Evolutionary conservation across 2,329 filamentous ascomycete species (phyloP).

Genomic region (Nigrospora osmanthi): DNA sequence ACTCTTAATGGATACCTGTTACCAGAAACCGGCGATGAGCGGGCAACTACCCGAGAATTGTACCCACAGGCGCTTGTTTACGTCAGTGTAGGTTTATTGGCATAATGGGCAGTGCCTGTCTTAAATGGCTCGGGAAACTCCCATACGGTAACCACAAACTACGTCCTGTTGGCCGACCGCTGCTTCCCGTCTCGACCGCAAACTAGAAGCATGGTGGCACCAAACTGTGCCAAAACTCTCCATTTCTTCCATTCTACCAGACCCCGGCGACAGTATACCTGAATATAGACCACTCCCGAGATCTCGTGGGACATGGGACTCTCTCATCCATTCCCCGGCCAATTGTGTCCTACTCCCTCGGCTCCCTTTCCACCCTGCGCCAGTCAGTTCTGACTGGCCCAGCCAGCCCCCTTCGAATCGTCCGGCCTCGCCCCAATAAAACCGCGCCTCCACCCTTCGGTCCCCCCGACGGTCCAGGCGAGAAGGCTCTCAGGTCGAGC

Average conservation of each 20-base stretch:
- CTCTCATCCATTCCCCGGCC: background rate
- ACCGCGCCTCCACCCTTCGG: constrained; percentile 28
- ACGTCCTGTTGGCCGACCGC: too few species aligned
- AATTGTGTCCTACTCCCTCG: background rate
- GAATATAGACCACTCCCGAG: background rate
- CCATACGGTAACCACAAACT: too few species aligned
- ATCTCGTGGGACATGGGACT: background rate
- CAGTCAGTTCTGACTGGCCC: constrained; percentile 25
- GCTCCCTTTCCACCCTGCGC: constrained; percentile 13
- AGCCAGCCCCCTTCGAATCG: constrained; percentile 24
- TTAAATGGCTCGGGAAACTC: too few species aligned
- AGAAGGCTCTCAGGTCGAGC: constrained; percentile 36
- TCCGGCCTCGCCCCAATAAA: constrained; percentile 24
- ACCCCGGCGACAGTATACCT: background rate
- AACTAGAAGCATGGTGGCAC: too few species aligned
- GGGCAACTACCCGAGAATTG: too few species aligned
- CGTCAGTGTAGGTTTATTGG: too few species aligned
- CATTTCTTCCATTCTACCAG: background rate
- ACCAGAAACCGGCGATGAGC: too few species aligned
- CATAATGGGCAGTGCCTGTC: too few species aligned
- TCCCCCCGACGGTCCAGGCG: constrained; percentile 31
- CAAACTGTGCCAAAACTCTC: background rate
- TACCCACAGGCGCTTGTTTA: too few species aligned
- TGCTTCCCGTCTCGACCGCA: too few species aligned
- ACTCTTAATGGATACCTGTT: too few species aligned